phyloP scores from a whole-genome alignment of 345 rosid genomes.

The Populus deltoides region DNA sequence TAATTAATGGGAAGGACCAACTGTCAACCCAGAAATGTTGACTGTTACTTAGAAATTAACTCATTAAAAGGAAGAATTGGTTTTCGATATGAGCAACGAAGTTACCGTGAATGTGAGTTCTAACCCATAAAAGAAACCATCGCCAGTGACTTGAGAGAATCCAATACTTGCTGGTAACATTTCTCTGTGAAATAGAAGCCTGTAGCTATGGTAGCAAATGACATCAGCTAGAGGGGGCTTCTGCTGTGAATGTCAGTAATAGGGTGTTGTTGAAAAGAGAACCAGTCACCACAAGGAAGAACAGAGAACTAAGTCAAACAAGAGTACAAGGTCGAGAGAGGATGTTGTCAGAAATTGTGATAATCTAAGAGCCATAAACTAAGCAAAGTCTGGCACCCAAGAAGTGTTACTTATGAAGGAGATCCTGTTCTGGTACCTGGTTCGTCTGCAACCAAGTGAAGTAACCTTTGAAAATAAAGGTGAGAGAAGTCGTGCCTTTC shows the following conservation, averaged over 20 bases:
- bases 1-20: slow-evolving; percentile 18
- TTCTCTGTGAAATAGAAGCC: slow-evolving; percentile 25
- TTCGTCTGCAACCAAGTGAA: slow-evolving; percentile 36
- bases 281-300: slow-evolving; percentile 13
- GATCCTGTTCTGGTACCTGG: slow-evolving; percentile 68
- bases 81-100: slow-evolving; percentile 6
- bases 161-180: slow-evolving; percentile 5
- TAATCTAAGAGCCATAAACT: slow-evolving; percentile 1
- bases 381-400: slow-evolving; percentile 8
- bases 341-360: slow-evolving; percentile 6
- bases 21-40: slow-evolving; percentile 16
- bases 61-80: slow-evolving; percentile 20
- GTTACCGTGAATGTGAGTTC: neutral
- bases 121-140: slow-evolving; percentile 7
- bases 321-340: slow-evolving; percentile 1
- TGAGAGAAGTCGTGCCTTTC: slow-evolving; percentile 13
- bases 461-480: slow-evolving; percentile 18
- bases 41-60: slow-evolving; percentile 31
- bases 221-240: slow-evolving; percentile 31
- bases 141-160: slow-evolving; percentile 13
- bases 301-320: slow-evolving; percentile 12
- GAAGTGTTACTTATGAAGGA: slow-evolving; percentile 38
- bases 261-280: slow-evolving; percentile 18
- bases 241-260: slow-evolving; percentile 13
- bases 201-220: slow-evolving; percentile 30